phyloP scores from a whole-genome alignment of 495 filamentous ascomycete species.

The Neurospora sp. region DNA sequence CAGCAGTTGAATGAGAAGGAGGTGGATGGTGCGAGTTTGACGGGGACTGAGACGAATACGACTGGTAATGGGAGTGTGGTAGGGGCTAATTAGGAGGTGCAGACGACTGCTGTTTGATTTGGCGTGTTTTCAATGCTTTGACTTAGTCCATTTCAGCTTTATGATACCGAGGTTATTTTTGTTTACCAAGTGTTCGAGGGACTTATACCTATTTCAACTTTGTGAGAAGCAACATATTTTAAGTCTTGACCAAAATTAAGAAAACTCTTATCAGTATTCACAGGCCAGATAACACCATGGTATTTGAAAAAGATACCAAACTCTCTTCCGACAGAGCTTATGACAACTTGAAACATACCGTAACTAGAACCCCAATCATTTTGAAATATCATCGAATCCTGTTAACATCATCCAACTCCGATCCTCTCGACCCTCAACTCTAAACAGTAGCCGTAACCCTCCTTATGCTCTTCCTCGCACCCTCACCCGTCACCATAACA shows the following conservation, averaged over 20 bases:
- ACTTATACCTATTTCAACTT: neutral
- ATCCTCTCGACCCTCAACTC: neutral
- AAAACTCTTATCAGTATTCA: neutral
- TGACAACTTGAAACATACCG: neutral
- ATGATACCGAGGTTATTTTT: constrained; percentile 6
- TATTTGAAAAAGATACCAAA: neutral
- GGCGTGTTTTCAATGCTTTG: neutral
- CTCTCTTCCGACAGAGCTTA: neutral
- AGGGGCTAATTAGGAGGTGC: neutral
- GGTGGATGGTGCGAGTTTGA: constrained; percentile 1
- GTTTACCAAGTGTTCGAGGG: neutral
- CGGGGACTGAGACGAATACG: neutral
- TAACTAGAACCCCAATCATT: neutral
- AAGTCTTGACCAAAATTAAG: neutral
- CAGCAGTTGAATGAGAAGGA: neutral
- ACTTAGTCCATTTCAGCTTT: neutral
- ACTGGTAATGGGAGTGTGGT: neutral
- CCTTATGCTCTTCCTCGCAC: constrained; percentile 70
- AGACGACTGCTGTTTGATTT: neutral
- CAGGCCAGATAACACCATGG: neutral
- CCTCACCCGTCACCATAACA: constrained; percentile 76
- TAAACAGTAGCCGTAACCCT: constrained; percentile 49
- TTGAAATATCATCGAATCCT: neutral
- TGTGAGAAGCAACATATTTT: neutral
- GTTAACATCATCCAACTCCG: neutral